Evolutionary conservation across 371 early-diverging fungal genomes (phyloP), one percentile per base, ranked within the genome.

Genomic region (Massospora cicadina): DNA sequence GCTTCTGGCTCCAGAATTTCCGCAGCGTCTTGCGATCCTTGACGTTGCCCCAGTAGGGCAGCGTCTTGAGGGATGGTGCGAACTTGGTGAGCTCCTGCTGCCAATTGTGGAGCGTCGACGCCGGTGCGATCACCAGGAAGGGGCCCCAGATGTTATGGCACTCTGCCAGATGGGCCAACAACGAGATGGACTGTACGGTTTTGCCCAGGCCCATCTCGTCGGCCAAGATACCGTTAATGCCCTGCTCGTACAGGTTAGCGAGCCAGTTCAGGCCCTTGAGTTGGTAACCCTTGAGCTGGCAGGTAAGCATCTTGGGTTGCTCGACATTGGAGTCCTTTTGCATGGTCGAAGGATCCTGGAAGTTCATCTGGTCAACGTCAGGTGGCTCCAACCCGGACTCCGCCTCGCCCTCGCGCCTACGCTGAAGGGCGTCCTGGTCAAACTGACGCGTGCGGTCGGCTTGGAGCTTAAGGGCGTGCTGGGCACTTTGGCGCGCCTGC

Each of bases 191-290:
- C 75, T 98, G 98, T 10, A 97, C 88, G 0, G 98, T 97, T 77
- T 97, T 87, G 28, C 75, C 71, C 28, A 73, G 64, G 54, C 73
- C 74, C 73, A 65, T 63, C 29, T 65, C 65, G 54, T 66, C 66
- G 28, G 98, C 96, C 33, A 97, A 75, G 70, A 98, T 96, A 63
- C 98, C 93, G 74, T 96, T 97, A 72, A 98, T 95, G 62, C 95
- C 95, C 70, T 93, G 91, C 65, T 95, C 92, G 69, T 95, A 95
- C 71, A 97, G 73, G 71, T 89, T 93, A 27, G 90, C 88, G 21
- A 99, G 82, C 99, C 99, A 99, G 72, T 93, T 95, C 27, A 99
- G 79, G 25, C 99, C 99, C 75, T 97, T 92, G 58, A 98, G 74
- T 74, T 99, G 99, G 73, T 99, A 95, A 54, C 85, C 82, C 71